phyloP scores from a whole-genome alignment of 176 grass and related monocot species.

The Oryza coarctata region DNA sequence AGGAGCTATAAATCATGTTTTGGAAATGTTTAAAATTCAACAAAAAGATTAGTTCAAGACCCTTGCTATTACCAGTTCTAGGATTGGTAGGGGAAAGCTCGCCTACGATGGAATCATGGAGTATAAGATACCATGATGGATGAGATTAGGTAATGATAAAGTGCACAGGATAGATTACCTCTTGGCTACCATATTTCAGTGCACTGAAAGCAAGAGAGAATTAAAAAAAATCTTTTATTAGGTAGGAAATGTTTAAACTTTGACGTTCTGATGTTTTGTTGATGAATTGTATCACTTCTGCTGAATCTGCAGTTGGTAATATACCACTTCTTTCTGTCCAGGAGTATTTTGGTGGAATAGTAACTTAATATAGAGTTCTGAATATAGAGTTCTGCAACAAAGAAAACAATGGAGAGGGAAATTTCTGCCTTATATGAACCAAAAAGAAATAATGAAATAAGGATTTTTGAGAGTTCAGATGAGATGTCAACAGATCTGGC shows the following conservation, averaged over 20 bases:
- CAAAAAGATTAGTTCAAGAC: constrained; percentile 13
- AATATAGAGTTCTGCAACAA: constrained; percentile 20
- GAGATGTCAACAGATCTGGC: constrained; percentile 83
- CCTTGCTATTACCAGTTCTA: neutral
- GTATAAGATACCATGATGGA: neutral
- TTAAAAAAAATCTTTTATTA: constrained; percentile 2
- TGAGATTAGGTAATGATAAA: neutral
- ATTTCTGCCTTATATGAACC: constrained; percentile 53
- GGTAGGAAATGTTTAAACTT: constrained; percentile 1
- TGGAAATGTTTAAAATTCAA: constrained; percentile 8
- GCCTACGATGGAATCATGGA: constrained; percentile 27
- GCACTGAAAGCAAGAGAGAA: neutral
- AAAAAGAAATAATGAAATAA: constrained; percentile 67
- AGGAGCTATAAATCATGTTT: neutral
- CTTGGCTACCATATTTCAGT: neutral
- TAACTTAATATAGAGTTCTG: constrained; percentile 28
- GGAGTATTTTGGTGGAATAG: constrained; percentile 35
- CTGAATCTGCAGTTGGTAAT: constrained; percentile 28
- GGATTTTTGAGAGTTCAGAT: constrained; percentile 78
- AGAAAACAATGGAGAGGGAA: constrained; percentile 46
- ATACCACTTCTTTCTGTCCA: constrained; percentile 36
- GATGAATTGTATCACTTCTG: constrained; percentile 16
- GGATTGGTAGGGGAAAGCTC: neutral
- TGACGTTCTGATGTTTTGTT: constrained; percentile 28
- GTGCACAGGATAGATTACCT: neutral